phyloP scores from a whole-genome alignment of 1,139 yeast species.

The Geotrichum macrosporum region DNA sequence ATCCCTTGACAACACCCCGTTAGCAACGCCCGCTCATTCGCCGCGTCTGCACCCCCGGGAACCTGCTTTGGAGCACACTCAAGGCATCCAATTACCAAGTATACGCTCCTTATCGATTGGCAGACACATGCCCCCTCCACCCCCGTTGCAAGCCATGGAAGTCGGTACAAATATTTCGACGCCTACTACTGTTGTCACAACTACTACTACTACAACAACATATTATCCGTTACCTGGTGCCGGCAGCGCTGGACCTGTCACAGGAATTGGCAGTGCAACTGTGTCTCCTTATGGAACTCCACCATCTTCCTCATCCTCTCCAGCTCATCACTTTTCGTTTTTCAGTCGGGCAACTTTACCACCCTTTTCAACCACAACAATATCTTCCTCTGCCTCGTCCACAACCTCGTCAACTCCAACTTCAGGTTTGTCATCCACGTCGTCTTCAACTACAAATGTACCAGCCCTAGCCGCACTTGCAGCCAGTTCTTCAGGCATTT shows the following conservation, averaged over 20 bases:
- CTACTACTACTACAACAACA: slow-evolving; percentile 3
- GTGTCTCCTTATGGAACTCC: slow-evolving; percentile 7
- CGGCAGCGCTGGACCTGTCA: too few species aligned
- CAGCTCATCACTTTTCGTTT: slow-evolving; percentile 8
- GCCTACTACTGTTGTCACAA: too few species aligned
- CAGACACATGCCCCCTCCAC: slow-evolving; percentile 38
- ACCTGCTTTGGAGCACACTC: slow-evolving; percentile 33
- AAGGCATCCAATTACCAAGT: slow-evolving; percentile 39
- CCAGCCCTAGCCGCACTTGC: slow-evolving; percentile 12
- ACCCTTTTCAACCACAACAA: too few species aligned
- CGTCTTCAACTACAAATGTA: slow-evolving; percentile 10
- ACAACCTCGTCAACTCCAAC: background rate
- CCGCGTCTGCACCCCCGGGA: slow-evolving; percentile 44
- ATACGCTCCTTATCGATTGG: slow-evolving; percentile 39
- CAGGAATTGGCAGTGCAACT: slow-evolving; percentile 2
- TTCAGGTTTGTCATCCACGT: slow-evolving; percentile 2
- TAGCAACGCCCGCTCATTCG: slow-evolving; percentile 57
- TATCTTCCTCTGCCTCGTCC: too few species aligned
- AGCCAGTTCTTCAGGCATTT: slow-evolving; percentile 4
- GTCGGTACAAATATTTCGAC: too few species aligned
- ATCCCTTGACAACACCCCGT: slow-evolving; percentile 53
- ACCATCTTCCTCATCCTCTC: slow-evolving; percentile 2
- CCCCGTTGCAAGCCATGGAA: slow-evolving; percentile 38
- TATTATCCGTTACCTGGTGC: background rate
- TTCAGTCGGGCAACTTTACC: background rate